phyloP scores from a whole-genome alignment of 331 rosid genomes.

The Prunus yedoensis region DNA sequence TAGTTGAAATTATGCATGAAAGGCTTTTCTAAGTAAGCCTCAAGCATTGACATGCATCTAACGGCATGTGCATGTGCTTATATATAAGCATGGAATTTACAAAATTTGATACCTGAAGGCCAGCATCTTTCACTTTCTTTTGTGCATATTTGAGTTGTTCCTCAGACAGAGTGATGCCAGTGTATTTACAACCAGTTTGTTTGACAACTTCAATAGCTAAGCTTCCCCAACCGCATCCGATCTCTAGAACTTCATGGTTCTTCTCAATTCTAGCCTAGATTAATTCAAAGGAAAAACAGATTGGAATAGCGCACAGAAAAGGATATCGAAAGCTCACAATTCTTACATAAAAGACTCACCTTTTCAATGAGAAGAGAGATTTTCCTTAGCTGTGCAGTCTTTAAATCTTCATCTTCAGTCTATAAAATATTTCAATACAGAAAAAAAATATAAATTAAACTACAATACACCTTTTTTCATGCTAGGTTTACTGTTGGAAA shows the following conservation, averaged over 20 bases:
- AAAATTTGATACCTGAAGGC: constrained; percentile 64
- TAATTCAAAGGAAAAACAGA: not conserved
- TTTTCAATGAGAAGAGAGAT: constrained; percentile 70
- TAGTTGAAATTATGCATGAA: not conserved
- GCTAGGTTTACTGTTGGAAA: not conserved
- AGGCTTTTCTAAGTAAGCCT: too few species aligned
- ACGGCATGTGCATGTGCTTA: not conserved
- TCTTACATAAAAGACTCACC: constrained; percentile 27
- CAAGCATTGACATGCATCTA: not conserved
- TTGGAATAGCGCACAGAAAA: constrained; percentile 1
- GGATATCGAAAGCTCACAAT: not conserved
- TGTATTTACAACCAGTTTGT: constrained; percentile 79
- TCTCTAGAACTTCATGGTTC: constrained; percentile 82
- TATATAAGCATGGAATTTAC: not conserved
- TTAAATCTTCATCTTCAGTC: constrained; percentile 70
- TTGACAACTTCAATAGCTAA: constrained; percentile 84
- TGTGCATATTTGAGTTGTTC: constrained; percentile 82
- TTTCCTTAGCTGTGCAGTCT: constrained; percentile 75
- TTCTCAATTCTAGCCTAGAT: constrained; percentile 60
- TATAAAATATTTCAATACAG: constrained; percentile 26
- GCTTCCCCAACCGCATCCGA: constrained; percentile 94
- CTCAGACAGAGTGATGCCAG: constrained; percentile 78
- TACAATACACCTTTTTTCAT: not conserved
- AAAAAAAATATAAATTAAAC: constrained; percentile 1
- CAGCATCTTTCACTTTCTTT: constrained; percentile 63